Base-by-base conservation (phyloP, 164 flowering plant species). In the Stephania yunnanensis region DNA sequence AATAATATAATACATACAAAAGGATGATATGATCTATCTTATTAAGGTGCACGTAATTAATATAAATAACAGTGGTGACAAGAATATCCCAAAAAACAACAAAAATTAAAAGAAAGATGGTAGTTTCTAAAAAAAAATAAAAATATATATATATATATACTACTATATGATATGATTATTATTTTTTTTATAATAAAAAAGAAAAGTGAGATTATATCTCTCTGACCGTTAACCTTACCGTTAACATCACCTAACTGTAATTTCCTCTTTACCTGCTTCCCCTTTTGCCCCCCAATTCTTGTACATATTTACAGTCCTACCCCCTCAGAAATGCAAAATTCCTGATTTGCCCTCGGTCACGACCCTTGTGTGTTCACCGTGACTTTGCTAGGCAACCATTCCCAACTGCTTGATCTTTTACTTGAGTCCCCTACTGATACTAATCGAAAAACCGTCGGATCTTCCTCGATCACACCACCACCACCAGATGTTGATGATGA, bases 361-460 rank as follows among this genome's bases (percentile, higher is more conserved):
- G 64, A 55, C 36, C 76, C 81, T 19, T 79, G 83, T 3, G 72
- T 76, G 66, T 72, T 82, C 70, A 90, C 81, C 31, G 76, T 76
- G 73, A 89, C 76, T 50, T 79, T 84, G 58, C 79, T 77, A 0
- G 94, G 95, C 50, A 91, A 82, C 82, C 80, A 85, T 13, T 88
- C 89, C 58, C 78, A 87, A 22, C 22, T 12, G 48, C 81, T 63
- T 69, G 84, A 82, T 73, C 50, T 46, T 73, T 50, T 46, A 63
- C 71, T 83, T 1, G 89, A 84, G 11, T 73, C 80, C 10, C 58
- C 67, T 25, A 87, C 88, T 1, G 76, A 64, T 70, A 86, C 91
- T 5, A 91, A 90, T 81, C 84, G 78, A 10, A 87, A 83, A 9
- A 79, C 71, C 69, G 73, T 58, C 4, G 83, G 86, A 10, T 76